Percentiles rank a stretch among this genome's conserved stretches.
phyloP scores from a whole-genome alignment of 78 protist genomes.

The Dictyostelium purpureum region DNA sequence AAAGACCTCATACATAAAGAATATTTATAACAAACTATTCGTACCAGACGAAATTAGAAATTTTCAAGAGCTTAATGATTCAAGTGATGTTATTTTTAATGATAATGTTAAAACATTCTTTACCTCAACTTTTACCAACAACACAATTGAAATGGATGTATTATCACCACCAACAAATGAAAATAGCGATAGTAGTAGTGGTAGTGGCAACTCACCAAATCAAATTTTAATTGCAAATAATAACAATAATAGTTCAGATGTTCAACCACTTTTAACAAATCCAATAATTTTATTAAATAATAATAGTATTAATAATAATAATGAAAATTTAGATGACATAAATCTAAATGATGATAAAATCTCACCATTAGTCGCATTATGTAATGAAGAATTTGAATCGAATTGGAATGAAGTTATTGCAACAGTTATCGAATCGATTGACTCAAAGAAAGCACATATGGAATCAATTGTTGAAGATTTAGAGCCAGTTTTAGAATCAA shows the following conservation, averaged over 20 bases:
- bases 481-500: conserved; percentile 61
- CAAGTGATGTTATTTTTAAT: conserved; percentile 10
- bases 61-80: conserved; percentile 22
- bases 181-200: not conserved
- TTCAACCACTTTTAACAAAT: too few relatives aligned
- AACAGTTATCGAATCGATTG: conserved; percentile 57
- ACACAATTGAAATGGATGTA: conserved; percentile 47
- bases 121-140: conserved; percentile 44
- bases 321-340: not conserved
- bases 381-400: conserved; percentile 47
- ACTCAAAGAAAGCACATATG: conserved; percentile 69
- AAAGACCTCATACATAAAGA: not conserved
- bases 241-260: not conserved
- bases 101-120: conserved; percentile 48
- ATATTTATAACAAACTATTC: conserved; percentile 28
- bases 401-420: conserved; percentile 72
- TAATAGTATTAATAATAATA: not conserved
- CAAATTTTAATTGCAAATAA: not conserved
- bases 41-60: conserved; percentile 57
- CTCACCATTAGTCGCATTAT: conserved; percentile 32
- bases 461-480: conserved; percentile 58
- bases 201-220: not conserved
- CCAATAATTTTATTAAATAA: too few relatives aligned
- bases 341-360: not conserved
- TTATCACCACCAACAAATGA: not conserved